Evolutionary conservation across 2,329 filamentous ascomycete genomes (phyloP).

Genomic region (Aspergillus alliaceus): DNA sequence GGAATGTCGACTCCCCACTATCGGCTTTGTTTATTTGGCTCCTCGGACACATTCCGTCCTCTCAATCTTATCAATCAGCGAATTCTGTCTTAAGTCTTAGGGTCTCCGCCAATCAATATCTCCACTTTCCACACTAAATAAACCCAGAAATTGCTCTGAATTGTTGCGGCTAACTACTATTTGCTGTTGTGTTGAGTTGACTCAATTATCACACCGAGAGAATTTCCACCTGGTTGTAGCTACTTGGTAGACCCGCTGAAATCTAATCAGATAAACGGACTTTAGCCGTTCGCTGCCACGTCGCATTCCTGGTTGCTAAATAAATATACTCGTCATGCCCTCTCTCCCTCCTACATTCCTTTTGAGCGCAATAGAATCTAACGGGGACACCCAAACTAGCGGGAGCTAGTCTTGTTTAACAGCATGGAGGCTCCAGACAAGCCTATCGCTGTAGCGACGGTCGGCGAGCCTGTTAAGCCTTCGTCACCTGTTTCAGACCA

Average conservation of each 20-base stretch:
- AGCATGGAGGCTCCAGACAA: background rate
- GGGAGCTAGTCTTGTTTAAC: background rate
- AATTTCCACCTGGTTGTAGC: background rate
- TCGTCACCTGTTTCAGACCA: background rate
- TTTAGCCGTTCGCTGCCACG: background rate
- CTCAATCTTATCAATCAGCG: constrained; percentile 6
- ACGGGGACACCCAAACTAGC: background rate
- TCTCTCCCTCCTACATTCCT: background rate
- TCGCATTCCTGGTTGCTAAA: background rate
- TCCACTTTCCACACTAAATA: background rate
- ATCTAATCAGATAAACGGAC: background rate
- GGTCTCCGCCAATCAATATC: background rate
- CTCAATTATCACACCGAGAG: background rate
- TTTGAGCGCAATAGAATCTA: no score
- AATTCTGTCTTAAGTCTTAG: background rate
- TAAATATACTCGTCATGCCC: background rate
- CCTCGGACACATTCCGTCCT: constrained; percentile 1
- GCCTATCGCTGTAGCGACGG: background rate
- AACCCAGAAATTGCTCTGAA: background rate
- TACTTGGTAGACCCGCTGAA: background rate
- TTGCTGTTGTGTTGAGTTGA: background rate
- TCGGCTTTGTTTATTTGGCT: background rate
- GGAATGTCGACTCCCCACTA: background rate
- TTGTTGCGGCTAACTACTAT: background rate
- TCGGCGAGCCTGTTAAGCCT: background rate